phyloP scores from a whole-genome alignment of 2,329 filamentous ascomycete species.

The Arthrobotrys sphaeroides region DNA sequence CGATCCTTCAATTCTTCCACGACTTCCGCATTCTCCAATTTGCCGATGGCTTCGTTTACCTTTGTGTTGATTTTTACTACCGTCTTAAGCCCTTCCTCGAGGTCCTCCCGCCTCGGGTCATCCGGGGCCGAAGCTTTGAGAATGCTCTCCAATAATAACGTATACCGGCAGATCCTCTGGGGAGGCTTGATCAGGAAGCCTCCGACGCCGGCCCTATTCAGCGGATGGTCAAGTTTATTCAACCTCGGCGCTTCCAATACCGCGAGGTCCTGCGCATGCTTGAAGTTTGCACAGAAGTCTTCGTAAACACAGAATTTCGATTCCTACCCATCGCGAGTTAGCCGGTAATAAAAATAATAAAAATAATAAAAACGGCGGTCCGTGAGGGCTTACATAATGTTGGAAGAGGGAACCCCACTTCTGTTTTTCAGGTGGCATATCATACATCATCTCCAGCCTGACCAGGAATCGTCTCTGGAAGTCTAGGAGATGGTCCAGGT shows the following conservation, averaged over 20 bases:
- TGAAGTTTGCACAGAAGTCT: constrained; percentile 87
- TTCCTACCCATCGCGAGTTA: constrained; percentile 65
- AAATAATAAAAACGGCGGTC: not conserved
- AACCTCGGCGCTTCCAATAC: constrained; percentile 56
- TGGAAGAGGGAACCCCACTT: constrained; percentile 96
- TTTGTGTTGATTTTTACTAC: constrained; percentile 82
- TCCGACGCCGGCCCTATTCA: constrained; percentile 56
- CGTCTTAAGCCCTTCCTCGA: constrained; percentile 79
- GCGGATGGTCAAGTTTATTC: constrained; percentile 56
- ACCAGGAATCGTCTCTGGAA: constrained; percentile 96
- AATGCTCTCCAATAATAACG: constrained; percentile 81
- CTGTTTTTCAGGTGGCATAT: constrained; percentile 77
- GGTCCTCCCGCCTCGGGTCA: constrained; percentile 74
- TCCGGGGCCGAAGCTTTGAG: constrained; percentile 82
- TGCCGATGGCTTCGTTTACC: constrained; percentile 90
- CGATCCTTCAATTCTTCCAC: constrained; percentile 80
- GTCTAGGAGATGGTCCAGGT: constrained; percentile 92
- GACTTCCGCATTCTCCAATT: constrained; percentile 83
- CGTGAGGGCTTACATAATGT: constrained; percentile 67
- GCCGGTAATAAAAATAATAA: too few relatives aligned
- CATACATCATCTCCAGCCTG: constrained; percentile 93
- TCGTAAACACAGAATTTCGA: constrained; percentile 86
- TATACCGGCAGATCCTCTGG: constrained; percentile 94
- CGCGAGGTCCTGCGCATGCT: constrained; percentile 57
- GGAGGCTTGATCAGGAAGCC: constrained; percentile 96